Conservation (phyloP, 208 protist species). For the Trypanosoma caninum region DNA sequence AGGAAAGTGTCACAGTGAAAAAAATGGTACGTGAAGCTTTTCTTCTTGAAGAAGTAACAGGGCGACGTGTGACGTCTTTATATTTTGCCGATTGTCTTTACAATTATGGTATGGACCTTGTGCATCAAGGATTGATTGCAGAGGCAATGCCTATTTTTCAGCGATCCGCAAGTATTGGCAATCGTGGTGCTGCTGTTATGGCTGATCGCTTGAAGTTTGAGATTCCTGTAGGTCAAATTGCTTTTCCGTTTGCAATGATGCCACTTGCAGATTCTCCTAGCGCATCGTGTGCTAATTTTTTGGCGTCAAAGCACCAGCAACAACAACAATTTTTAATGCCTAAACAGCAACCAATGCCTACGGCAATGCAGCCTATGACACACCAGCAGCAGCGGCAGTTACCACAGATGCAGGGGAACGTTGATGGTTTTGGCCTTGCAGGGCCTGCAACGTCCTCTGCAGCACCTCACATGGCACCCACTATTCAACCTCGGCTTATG, state of each 20-base stretch:
- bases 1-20: conserved; percentile 34
- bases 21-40: conserved; percentile 59
- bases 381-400: not conserved
- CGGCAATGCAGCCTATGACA: no score
- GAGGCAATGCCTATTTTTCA: conserved; percentile 50
- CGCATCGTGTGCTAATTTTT: conserved; percentile 35
- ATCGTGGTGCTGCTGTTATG: conserved; percentile 43
- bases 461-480: not conserved
- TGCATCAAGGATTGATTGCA: conserved; percentile 37
- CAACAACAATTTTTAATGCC: conserved; percentile 4
- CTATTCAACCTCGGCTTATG: conserved; percentile 43
- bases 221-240: conserved; percentile 16
- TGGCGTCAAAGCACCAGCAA: conserved; percentile 9
- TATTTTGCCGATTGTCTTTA: conserved; percentile 61
- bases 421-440: not conserved
- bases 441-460: not conserved
- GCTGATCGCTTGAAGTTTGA: conserved; percentile 63
- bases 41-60: conserved; percentile 65
- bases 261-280: conserved; percentile 55
- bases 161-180: conserved; percentile 56
- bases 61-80: conserved; percentile 29
- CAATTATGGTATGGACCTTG: conserved; percentile 45
- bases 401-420: conserved; percentile 9
- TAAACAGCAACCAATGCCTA: not conserved
- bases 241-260: conserved; percentile 37